These are phyloP conservation scores for Hypoxylon fuscum DNA, from an alignment of 495 filamentous ascomycete species.

Conservation along the genomic window DNA sequence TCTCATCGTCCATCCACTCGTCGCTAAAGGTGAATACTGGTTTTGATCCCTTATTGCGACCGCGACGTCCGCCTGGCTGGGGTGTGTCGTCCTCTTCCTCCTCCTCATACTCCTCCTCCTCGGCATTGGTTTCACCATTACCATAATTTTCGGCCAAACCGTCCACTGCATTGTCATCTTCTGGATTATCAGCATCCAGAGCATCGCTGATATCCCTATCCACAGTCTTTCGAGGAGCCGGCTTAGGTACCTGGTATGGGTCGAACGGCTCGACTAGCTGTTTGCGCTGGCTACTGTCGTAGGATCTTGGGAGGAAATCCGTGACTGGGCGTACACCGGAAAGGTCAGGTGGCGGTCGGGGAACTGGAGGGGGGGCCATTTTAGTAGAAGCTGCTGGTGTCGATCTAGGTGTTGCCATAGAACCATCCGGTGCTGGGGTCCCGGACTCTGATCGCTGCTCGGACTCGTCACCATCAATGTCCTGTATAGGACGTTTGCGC, in stretches of 20 bases:
- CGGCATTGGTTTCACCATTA: not conserved
- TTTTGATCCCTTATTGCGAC: constrained; percentile 31
- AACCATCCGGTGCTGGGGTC: constrained; percentile 23
- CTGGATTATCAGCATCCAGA: constrained; percentile 48
- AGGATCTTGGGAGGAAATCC: constrained; percentile 41
- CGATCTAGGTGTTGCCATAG: constrained; percentile 12
- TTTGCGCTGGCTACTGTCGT: constrained; percentile 36
- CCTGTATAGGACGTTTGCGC: constrained; percentile 51
- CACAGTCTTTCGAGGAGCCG: constrained; percentile 28
- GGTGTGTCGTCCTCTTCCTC: constrained; percentile 25
- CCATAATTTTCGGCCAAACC: constrained; percentile 42
- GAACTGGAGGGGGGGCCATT: constrained; percentile 39
- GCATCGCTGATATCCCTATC: constrained; percentile 35
- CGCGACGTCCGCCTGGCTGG: constrained; percentile 29
- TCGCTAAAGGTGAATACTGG: constrained; percentile 49
- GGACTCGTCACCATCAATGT: constrained; percentile 45
- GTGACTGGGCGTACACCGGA: constrained; percentile 41
- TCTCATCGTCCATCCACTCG: constrained; percentile 60
- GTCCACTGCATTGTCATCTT: constrained; percentile 43
- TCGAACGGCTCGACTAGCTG: constrained; percentile 41
- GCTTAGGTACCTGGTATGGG: constrained; percentile 33
- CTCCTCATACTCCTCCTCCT: constrained; percentile 22
- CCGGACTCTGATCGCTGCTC: constrained; percentile 8
- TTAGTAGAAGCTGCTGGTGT: constrained; percentile 16
- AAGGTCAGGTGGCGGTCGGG: constrained; percentile 35